Evolutionary conservation across 202 grass and related monocot species (phyloP).

Genomic region (Musa balbisiana): DNA sequence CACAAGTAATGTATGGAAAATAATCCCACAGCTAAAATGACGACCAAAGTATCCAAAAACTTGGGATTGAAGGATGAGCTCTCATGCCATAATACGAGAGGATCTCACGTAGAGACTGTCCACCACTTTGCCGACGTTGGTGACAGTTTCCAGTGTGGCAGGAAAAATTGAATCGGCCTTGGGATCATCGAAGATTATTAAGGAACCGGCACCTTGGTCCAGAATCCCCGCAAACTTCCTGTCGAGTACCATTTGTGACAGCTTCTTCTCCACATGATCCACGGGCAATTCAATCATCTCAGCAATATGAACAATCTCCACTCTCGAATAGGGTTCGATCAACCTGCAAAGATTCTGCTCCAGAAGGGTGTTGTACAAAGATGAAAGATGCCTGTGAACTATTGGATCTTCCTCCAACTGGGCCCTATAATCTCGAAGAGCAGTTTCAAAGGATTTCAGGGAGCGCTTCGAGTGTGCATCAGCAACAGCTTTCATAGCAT

Average conservation of each 20-base stretch:
- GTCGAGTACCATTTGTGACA: slow-evolving; percentile 92
- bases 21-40: no score
- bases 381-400: slow-evolving; percentile 86
- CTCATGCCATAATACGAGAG: slow-evolving; percentile 73
- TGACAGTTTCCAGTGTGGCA: slow-evolving; percentile 64
- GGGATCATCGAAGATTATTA: slow-evolving; percentile 78
- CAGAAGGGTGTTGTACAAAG: slow-evolving; percentile 75
- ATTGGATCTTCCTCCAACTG: slow-evolving; percentile 93
- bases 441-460: slow-evolving; percentile 78
- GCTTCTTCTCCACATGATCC: slow-evolving; percentile 82
- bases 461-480: slow-evolving; percentile 85
- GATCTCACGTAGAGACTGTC: slow-evolving; percentile 93
- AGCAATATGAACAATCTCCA: slow-evolving; percentile 70
- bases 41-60: no score
- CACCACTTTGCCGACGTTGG: slow-evolving; percentile 74
- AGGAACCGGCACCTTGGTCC: slow-evolving; percentile 83
- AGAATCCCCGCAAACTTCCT: slow-evolving; percentile 91
- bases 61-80: not conserved
- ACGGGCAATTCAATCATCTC: slow-evolving; percentile 74
- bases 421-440: slow-evolving; percentile 52
- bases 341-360: slow-evolving; percentile 95
- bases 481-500: slow-evolving; percentile 91
- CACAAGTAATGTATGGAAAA: no score
- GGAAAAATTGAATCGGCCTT: slow-evolving; percentile 79
- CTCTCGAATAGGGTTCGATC: slow-evolving; percentile 83